phyloP scores from a whole-genome alignment of 257 asterid species.

The Salvia rosmarinus region DNA sequence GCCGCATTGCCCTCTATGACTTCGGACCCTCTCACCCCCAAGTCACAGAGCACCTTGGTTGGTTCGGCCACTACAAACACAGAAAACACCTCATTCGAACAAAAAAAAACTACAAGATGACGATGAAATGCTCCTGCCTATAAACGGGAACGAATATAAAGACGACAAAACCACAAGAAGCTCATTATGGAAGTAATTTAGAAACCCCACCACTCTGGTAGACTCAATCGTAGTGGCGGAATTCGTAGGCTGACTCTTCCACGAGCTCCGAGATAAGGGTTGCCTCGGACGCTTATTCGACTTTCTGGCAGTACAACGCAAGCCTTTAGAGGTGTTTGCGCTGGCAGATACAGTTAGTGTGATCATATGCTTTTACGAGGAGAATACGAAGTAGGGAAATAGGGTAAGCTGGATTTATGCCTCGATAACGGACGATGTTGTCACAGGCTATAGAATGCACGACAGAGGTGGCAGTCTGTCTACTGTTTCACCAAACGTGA shows the following conservation, averaged over 20 bases:
- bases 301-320: constrained; percentile 80
- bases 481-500: constrained; percentile 84
- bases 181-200: constrained; percentile 65
- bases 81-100: constrained; percentile 39
- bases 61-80: constrained; percentile 66
- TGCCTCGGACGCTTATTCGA: constrained; percentile 78
- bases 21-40: constrained; percentile 92
- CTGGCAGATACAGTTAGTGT: constrained; percentile 84
- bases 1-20: constrained; percentile 83
- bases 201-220: constrained; percentile 62
- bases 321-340: constrained; percentile 84
- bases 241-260: constrained; percentile 81
- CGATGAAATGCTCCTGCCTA: constrained; percentile 64
- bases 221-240: constrained; percentile 91
- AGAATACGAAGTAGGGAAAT: constrained; percentile 87
- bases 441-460: constrained; percentile 92
- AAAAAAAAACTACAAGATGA: constrained; percentile 33
- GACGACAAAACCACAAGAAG: constrained; percentile 54
- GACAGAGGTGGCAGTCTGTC: constrained; percentile 84
- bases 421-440: constrained; percentile 88
- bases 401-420: constrained; percentile 97
- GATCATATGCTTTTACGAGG: constrained; percentile 84
- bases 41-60: constrained; percentile 83
- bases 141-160: constrained; percentile 47
- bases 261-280: constrained; percentile 80